phyloP scores from a whole-genome alignment of 257 asterid genomes.

The Cruciata laevipes region DNA sequence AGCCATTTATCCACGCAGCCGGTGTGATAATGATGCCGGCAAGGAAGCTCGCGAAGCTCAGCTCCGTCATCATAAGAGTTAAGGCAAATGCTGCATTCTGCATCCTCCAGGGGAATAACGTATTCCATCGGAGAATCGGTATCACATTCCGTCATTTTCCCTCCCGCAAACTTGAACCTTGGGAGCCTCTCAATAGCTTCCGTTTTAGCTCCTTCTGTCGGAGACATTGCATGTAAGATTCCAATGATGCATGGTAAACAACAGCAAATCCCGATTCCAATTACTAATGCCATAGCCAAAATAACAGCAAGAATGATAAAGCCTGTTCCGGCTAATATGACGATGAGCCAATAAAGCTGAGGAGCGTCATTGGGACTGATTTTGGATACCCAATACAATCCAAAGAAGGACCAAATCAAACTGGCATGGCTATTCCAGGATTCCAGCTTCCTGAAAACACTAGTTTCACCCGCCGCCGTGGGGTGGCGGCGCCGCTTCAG shows the following conservation, averaged over 20 bases:
- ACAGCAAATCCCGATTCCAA: not conserved
- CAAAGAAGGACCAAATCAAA: not conserved
- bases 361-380: not conserved
- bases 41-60: conserved; percentile 22
- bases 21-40: conserved; percentile 77
- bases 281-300: not conserved
- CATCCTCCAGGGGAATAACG: conserved; percentile 81
- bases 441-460: too few relatives aligned
- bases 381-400: not conserved
- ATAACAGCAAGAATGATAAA: not conserved
- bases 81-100: conserved; percentile 46
- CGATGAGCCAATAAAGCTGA: not conserved
- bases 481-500: conserved; percentile 41
- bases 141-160: conserved; percentile 75
- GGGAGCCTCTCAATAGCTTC: conserved; percentile 90
- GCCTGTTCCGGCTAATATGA: not conserved
- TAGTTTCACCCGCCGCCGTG: conserved; percentile 18
- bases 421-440: too few relatives aligned
- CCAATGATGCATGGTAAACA: not conserved
- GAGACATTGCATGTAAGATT: too few relatives aligned
- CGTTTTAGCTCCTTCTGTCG: conserved; percentile 88
- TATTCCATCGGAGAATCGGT: conserved; percentile 68
- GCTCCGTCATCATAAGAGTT: not conserved
- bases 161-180: conserved; percentile 64
- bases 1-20: conserved; percentile 94